Conservation (phyloP, 805 yeast species). For the Suhomyces sp. region DNA sequence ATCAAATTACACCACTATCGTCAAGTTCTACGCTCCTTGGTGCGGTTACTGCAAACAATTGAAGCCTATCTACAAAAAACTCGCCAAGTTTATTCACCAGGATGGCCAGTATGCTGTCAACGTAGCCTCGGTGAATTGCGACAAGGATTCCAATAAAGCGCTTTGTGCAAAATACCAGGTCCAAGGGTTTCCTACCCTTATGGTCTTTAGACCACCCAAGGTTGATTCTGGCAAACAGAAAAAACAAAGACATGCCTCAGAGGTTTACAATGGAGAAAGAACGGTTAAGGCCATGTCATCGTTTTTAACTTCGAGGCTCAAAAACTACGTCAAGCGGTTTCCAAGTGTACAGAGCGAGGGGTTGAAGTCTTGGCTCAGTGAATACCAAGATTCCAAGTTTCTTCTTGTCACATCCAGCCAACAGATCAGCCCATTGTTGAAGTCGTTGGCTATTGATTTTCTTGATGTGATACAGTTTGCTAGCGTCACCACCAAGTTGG, state of each 20-base stretch:
- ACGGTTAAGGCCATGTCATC: slow-evolving; percentile 51
- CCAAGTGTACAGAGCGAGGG: slow-evolving; percentile 24
- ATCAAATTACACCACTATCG: slow-evolving; percentile 76
- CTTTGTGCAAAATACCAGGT: slow-evolving; percentile 66
- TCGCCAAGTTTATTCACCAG: slow-evolving; percentile 57
- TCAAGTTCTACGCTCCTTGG: slow-evolving; percentile 96
- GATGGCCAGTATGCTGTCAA: slow-evolving; percentile 47
- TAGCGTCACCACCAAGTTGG: slow-evolving; percentile 30
- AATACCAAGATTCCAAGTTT: slow-evolving; percentile 36
- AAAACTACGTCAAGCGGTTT: slow-evolving; percentile 61
- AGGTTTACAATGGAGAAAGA: slow-evolving; percentile 61
- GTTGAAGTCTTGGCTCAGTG: slow-evolving; percentile 25
- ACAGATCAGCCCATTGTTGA: slow-evolving; percentile 52
- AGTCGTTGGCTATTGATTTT: slow-evolving; percentile 69
- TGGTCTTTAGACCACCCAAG: slow-evolving; percentile 82
- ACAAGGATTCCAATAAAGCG: slow-evolving; percentile 58
- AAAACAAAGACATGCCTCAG: slow-evolving; percentile 30
- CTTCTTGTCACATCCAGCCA: slow-evolving; percentile 53
- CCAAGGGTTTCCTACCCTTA: slow-evolving; percentile 80
- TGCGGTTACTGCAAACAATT: slow-evolving; percentile 89
- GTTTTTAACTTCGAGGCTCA: slow-evolving; percentile 54
- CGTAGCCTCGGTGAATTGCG: slow-evolving; percentile 87
- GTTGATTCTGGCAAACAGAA: slow-evolving; percentile 24
- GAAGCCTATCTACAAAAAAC: slow-evolving; percentile 59
- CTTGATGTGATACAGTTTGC: slow-evolving; percentile 50